These are phyloP conservation scores for Metarhizium humberi DNA, from an alignment of 2,329 filamentous ascomycete species.

Conservation along the genomic window DNA sequence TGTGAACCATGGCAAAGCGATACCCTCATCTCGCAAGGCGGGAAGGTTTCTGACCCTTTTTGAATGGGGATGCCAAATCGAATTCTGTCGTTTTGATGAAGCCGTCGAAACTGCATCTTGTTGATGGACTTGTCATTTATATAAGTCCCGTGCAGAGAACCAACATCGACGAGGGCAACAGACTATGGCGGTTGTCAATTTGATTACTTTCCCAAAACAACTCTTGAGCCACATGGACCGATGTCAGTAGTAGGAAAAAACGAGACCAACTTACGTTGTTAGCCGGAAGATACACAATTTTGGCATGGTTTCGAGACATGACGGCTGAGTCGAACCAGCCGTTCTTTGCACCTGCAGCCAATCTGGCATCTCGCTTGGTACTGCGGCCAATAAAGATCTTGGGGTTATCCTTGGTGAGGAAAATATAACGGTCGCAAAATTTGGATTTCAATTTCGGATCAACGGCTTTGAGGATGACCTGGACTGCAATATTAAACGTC, in stretches of 20 bases:
- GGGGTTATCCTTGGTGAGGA: slow-evolving; percentile 21
- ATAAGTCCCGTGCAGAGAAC: slow-evolving; percentile 46
- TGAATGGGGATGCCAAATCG: slow-evolving; percentile 28
- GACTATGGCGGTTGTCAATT: slow-evolving; percentile 24
- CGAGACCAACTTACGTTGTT: slow-evolving; percentile 28
- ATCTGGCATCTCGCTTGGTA: slow-evolving; percentile 27
- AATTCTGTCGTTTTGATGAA: slow-evolving; percentile 22
- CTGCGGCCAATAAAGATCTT: slow-evolving; percentile 32
- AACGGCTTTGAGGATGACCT: slow-evolving; percentile 19
- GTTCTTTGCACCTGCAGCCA: slow-evolving; percentile 38
- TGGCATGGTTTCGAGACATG: slow-evolving; percentile 61
- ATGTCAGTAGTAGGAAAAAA: not conserved
- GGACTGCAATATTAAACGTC: slow-evolving; percentile 12
- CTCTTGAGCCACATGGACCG: not conserved
- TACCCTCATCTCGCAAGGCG: slow-evolving; percentile 28
- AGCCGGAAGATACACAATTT: slow-evolving; percentile 34
- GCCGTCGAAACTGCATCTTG: slow-evolving; percentile 6
- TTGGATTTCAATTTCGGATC: slow-evolving; percentile 11
- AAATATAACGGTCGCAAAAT: slow-evolving; percentile 18
- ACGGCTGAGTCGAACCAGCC: slow-evolving; percentile 63
- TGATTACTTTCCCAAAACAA: not conserved
- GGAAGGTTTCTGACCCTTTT: slow-evolving; percentile 23
- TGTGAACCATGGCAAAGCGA: slow-evolving; percentile 17
- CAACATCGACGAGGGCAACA: slow-evolving; percentile 34
- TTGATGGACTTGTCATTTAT: slow-evolving; percentile 24